Base-by-base conservation (phyloP, 2,329 filamentous ascomycete species). In the Aquanectria penicillioides region DNA sequence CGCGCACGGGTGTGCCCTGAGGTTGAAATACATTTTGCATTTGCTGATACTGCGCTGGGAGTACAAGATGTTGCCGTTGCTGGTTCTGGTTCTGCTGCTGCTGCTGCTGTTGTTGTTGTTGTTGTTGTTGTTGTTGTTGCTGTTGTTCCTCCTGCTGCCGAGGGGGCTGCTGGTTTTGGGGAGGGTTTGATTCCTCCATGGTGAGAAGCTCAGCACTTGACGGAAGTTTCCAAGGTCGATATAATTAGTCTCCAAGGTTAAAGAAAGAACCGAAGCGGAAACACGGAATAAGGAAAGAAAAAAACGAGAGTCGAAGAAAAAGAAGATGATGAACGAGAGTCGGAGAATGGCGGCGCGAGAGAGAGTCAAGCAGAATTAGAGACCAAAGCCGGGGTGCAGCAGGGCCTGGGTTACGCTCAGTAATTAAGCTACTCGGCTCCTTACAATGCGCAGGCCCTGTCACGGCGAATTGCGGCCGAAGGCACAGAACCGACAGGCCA, bases 41-140 rank as follows among this genome's bases (percentile, higher is more conserved):
- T 40, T 26, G 43, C 18, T 48, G 52, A 29, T 31, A 46, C 17
- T 46, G 50, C 18, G 31, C 26, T 46, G n/a, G 4, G 31, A 5
- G 9, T 43, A 29, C 25, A 26, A n/a, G 33, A 8, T 38, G 33
- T 20, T 46, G 40, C 9, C 11, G 29, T 15, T 47, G 51, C 20
- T 48, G 51, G 6, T 47, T 28, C 20, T 31, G 34, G 5, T 38
- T 43, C 17, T 48, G 34, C 13, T 55, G 51, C n/a, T 48, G 51
- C 12, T 46, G 50, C 6, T 31, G 43, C 3, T 22, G 44, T 8
- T 29, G 34, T 17, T 41, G 48, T 15, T 49, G 46, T 10, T 49
- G 33, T 12, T 38, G 46, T 15, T 22, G 46, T 10, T 28, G 15
- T 13, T 26, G 15, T 11, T 29, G 46, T n/a, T n/a, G n/a, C n/a